Evolutionary conservation across 2,329 filamentous ascomycete genomes (phyloP), one percentile per base, ranked within the genome.

Genomic region (Botrytis aclada): DNA sequence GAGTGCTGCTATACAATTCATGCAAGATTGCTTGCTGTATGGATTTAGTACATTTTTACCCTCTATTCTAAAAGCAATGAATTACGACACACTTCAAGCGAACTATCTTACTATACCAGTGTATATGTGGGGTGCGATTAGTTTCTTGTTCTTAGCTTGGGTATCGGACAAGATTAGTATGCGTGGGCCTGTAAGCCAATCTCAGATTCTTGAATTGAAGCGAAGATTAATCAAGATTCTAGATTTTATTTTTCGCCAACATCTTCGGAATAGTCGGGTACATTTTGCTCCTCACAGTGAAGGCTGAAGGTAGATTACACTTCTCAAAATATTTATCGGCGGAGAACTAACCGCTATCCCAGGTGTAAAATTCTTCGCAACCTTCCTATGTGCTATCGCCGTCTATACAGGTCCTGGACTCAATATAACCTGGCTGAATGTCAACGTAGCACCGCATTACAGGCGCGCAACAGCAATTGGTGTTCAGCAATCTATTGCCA

Each of bases 11-110:
- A 77, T 74, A 18, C 77, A 77, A 62, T 75, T 75, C 10, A 66
- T 74, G 72, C 69, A 67, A 37, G 76, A 78, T 32, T 74, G 77
- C 37, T 64, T 74, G 43, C 67, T 73, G 25, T 88, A 87, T 76
- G 87, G 86, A n/a, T 88, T 89, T 79, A 85, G 84, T 75, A 88
- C 86, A 16, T 89, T 89, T 77, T 80, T 88, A 6, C 88, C 88
- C 3, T 84, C 84, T 2, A 89, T 90, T 75, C 82, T 89, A 65
- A 81, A 83, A 60, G 82, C 82, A 45, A 84, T 88, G 79, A 86
- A 86, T 4, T 88, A 87, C 76, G 79, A 82, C 54, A 83, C 82
- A n/a, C 80, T 88, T 32, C 81, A 85, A 75, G 84, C 85, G 18
- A 86, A 89, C 72, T 84, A 86, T 51, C 80, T 89, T 47, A 88